These are phyloP conservation scores for Ulvella scutata DNA, from an alignment of 139 green algal genomes.

Conservation along the genomic window DNA sequence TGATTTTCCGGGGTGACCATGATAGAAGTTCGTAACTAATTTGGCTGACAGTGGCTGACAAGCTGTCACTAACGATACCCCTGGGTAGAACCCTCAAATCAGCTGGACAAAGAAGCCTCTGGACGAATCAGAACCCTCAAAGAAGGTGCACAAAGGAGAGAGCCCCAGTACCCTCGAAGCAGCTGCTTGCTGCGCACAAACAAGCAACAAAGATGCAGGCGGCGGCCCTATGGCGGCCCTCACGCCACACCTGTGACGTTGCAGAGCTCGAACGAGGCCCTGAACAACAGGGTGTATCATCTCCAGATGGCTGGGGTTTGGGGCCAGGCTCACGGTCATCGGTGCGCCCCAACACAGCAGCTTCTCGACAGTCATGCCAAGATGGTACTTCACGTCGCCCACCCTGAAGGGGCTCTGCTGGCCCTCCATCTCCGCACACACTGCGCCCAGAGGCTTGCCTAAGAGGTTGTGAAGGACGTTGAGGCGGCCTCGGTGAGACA, in stretches of 20 bases:
- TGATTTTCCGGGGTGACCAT: too few species aligned
- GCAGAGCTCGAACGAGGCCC: conserved; percentile 54
- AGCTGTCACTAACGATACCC: too few species aligned
- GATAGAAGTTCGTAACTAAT: too few species aligned
- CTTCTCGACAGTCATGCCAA: conserved; percentile 21
- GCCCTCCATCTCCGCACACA: conserved; percentile 47
- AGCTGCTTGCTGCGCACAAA: background rate
- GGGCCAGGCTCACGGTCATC: conserved; percentile 30
- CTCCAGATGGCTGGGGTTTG: conserved; percentile 67
- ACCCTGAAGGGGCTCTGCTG: conserved; percentile 32
- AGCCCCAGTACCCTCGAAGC: background rate
- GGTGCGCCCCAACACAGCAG: background rate
- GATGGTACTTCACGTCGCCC: conserved; percentile 55
- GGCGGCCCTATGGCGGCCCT: too few species aligned
- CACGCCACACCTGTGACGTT: conserved; percentile 12
- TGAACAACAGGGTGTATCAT: conserved; percentile 53
- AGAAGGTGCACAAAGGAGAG: background rate
- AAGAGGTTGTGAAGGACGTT: conserved; percentile 53
- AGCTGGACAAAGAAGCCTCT: too few species aligned
- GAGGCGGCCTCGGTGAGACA: conserved; percentile 45
- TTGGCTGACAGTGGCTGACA: too few species aligned
- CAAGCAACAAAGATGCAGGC: too few species aligned
- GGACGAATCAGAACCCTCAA: too few species aligned
- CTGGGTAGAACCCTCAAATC: too few species aligned
- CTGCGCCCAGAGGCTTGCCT: conserved; percentile 33